phyloP scores from a whole-genome alignment of 495 filamentous ascomycete genomes.

The Talaromyces liani region DNA sequence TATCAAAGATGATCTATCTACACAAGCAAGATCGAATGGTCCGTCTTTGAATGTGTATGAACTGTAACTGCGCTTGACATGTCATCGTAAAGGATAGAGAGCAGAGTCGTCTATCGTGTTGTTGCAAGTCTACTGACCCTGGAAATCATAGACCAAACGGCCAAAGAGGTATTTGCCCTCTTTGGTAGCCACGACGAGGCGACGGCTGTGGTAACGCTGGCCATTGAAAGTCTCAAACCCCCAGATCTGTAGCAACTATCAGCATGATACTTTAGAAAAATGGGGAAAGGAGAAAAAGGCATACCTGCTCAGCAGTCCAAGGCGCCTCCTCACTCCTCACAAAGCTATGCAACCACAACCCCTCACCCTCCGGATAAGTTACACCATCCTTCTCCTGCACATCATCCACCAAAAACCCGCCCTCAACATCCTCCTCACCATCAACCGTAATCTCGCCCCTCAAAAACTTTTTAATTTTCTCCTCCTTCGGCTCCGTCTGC shows the following conservation, averaged over 20 bases:
- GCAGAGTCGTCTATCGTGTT: background rate
- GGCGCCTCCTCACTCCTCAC: constrained; percentile 29
- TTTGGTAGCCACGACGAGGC: constrained; percentile 55
- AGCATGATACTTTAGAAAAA: background rate
- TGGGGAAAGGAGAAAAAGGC: constrained; percentile 5
- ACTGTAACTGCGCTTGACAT: background rate
- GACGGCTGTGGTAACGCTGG: constrained; percentile 59
- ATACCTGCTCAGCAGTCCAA: constrained; percentile 47
- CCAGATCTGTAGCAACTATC: constrained; percentile 41
- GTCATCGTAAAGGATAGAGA: background rate
- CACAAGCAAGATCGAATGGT: background rate
- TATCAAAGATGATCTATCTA: background rate
- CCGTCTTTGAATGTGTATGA: background rate
- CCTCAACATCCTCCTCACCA: constrained; percentile 25
- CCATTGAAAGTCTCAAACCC: constrained; percentile 54
- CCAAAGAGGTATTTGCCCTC: constrained; percentile 51
- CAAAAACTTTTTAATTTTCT: constrained; percentile 39
- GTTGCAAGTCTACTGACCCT: background rate
- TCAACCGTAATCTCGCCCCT: constrained; percentile 32
- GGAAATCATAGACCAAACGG: constrained; percentile 68
- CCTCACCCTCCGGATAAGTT: constrained; percentile 31
- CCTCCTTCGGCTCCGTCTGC: constrained; percentile 33
- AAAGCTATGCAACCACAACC: constrained; percentile 36
- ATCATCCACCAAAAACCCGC: constrained; percentile 28
- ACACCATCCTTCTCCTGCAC: constrained; percentile 17